phyloP scores from a whole-genome alignment of 2,329 filamentous ascomycete species.

The Ceratocystiopsis brevicomis region DNA sequence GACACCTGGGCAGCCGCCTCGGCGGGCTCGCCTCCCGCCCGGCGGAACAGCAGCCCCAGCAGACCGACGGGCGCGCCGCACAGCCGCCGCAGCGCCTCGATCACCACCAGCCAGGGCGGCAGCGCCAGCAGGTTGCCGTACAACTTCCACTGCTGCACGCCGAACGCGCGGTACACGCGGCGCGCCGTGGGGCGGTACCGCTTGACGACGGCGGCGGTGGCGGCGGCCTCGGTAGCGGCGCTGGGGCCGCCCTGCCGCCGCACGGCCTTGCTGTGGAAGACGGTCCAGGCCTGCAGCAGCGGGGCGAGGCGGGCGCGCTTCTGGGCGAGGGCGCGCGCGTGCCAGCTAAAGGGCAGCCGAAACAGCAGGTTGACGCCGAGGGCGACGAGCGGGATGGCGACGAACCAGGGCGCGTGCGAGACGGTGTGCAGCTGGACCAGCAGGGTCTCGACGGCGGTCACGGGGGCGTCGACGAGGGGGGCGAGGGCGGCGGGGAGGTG shows the following conservation, averaged over 20 bases:
- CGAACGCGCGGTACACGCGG: constrained; percentile 16
- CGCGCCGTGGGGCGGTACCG: constrained; percentile 11
- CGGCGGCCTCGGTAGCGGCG: neutral
- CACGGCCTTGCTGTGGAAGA: constrained; percentile 11
- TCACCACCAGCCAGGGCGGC: constrained; percentile 29
- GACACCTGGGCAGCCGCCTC: constrained; percentile 1
- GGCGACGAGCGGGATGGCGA: constrained; percentile 33
- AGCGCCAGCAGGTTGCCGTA: constrained; percentile 21
- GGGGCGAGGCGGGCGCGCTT: constrained; percentile 14
- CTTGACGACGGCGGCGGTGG: constrained; percentile 11
- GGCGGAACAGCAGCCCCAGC: constrained; percentile 16
- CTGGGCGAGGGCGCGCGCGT: constrained; percentile 16
- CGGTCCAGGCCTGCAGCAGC: constrained; percentile 18
- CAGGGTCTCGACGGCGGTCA: constrained; percentile 22
- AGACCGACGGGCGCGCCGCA: constrained; percentile 21
- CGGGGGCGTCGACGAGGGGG: constrained; percentile 11
- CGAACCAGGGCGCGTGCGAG: constrained; percentile 31
- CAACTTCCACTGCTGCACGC: constrained; percentile 29
- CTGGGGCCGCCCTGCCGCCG: constrained; percentile 3
- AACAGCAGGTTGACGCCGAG: constrained; percentile 19
- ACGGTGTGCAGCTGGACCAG: constrained; percentile 24
- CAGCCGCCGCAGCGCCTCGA: constrained; percentile 31
- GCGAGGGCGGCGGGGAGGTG: neutral
- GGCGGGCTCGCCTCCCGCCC: neutral
- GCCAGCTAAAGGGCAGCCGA: constrained; percentile 27